These are phyloP conservation scores for Viola pubescens DNA, from an alignment of 441 rosid species.

Conservation along the genomic window DNA sequence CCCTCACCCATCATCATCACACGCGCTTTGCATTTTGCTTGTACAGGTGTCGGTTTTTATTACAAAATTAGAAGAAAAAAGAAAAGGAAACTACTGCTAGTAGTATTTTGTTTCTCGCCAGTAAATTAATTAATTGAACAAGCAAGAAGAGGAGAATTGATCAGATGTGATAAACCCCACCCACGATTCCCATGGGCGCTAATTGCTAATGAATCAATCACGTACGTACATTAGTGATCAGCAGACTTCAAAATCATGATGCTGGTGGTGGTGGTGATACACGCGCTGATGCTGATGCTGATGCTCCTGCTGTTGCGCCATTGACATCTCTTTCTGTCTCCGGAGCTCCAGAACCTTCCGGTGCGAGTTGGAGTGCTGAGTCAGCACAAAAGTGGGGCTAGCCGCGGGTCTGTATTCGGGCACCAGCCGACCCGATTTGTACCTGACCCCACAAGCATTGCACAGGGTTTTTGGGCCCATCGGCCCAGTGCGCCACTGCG, in stretches of 20 bases:
- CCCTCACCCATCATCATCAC: no score
- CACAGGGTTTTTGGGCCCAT: constrained; percentile 87
- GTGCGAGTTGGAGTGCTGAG: constrained; percentile 85
- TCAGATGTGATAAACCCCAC: no score
- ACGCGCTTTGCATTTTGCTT: no score
- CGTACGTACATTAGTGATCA: constrained; percentile 15
- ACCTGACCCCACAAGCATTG: constrained; percentile 88
- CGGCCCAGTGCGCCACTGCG: constrained; percentile 96
- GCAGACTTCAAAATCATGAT: constrained; percentile 25
- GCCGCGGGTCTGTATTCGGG: constrained; percentile 91
- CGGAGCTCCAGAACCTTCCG: constrained; percentile 87
- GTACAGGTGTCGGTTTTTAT: no score
- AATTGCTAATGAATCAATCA: no score
- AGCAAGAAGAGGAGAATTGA: no score
- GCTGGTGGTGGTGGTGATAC: constrained; percentile 16
- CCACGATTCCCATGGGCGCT: no score
- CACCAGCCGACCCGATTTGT: constrained; percentile 75
- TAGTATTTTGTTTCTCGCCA: no score
- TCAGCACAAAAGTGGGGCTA: constrained; percentile 72
- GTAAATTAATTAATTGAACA: no score
- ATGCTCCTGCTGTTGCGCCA: constrained; percentile 19
- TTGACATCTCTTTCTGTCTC: constrained; percentile 58
- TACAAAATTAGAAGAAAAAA: no score
- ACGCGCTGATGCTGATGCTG: constrained; percentile 18
- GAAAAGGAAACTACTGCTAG: no score